Evolutionary conservation across 2,329 filamentous ascomycete genomes (phyloP).

Genomic region (Shiraia sp.): DNA sequence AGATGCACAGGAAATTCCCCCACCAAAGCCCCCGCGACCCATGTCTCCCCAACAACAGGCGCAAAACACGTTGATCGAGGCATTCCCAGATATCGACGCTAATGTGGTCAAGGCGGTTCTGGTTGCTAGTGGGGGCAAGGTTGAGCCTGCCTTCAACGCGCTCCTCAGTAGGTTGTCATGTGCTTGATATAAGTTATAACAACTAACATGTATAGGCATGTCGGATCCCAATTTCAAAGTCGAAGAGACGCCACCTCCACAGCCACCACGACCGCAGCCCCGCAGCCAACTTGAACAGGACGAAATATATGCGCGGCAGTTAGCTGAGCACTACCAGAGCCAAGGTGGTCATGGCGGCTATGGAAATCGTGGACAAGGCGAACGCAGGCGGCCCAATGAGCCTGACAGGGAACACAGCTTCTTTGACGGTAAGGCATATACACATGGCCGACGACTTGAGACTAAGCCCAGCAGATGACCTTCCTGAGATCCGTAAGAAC

Average conservation of each 20-base stretch:
- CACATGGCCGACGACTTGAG: not conserved
- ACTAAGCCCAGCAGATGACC: conserved; percentile 67
- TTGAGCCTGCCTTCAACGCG: conserved; percentile 95
- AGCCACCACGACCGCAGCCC: conserved; percentile 76
- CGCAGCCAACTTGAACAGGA: conserved; percentile 86
- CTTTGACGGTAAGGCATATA: conserved; percentile 65
- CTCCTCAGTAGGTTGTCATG: conserved; percentile 67
- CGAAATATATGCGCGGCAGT: conserved; percentile 86
- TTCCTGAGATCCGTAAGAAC: conserved; percentile 90
- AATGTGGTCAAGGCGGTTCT: conserved; percentile 86
- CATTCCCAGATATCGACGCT: conserved; percentile 82
- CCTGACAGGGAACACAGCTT: conserved; percentile 78
- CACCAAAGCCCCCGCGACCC: conserved; percentile 80
- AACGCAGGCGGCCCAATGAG: conserved; percentile 61
- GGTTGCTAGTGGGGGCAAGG: conserved; percentile 79
- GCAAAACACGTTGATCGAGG: conserved; percentile 86
- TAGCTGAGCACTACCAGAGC: conserved; percentile 83
- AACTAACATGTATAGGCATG: conserved; percentile 49
- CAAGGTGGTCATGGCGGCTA: conserved; percentile 35
- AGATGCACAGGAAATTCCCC: conserved; percentile 59
- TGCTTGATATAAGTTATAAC: not conserved
- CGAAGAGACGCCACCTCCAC: conserved; percentile 66
- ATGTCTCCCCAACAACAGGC: conserved; percentile 81
- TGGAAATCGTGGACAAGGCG: conserved; percentile 47
- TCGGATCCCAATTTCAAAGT: conserved; percentile 57